Conservation (phyloP, 768 basidiomycete genomes). For the Boletus edulis region DNA sequence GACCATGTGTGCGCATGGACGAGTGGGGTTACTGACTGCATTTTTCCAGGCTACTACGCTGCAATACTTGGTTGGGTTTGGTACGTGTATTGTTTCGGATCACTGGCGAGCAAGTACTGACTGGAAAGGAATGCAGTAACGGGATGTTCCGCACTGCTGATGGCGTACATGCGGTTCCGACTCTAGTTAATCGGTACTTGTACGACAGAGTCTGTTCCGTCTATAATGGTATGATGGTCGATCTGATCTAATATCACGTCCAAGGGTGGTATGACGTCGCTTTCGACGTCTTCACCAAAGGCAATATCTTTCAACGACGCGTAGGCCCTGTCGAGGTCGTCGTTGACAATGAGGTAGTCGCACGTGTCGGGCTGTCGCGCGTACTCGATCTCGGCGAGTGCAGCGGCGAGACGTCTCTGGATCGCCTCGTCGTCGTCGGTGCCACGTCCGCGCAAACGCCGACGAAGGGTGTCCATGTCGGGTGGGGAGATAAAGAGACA, state of each 20-base stretch:
- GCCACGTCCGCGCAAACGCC: slow-evolving; percentile 73
- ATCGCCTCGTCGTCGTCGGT: slow-evolving; percentile 79
- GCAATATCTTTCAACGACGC: slow-evolving; percentile 72
- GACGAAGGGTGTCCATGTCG: slow-evolving; percentile 62
- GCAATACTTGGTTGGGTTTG: slow-evolving; percentile 86
- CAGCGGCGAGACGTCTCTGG: slow-evolving; percentile 71
- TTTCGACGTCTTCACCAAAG: slow-evolving; percentile 57
- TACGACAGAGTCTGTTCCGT: not conserved
- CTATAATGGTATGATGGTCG: slow-evolving; percentile 1
- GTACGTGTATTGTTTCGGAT: slow-evolving; percentile 40
- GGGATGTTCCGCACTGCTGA: slow-evolving; percentile 79
- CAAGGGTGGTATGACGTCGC: slow-evolving; percentile 66
- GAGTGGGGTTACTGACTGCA: not conserved
- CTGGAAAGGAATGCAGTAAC: slow-evolving; percentile 51
- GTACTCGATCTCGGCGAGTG: slow-evolving; percentile 78
- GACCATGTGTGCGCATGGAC: not conserved
- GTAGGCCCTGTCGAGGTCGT: slow-evolving; percentile 83
- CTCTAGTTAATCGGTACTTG: slow-evolving; percentile 20
- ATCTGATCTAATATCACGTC: slow-evolving; percentile 38
- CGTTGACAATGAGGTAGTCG: slow-evolving; percentile 87
- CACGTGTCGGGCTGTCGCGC: slow-evolving; percentile 74
- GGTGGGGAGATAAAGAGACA: slow-evolving; percentile 94
- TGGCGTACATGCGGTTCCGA: slow-evolving; percentile 83
- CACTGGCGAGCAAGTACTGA: slow-evolving; percentile 5
- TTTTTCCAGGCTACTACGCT: slow-evolving; percentile 68